A percentile compares a stretch with the other conserved stretches of the same genome.
phyloP scores from a whole-genome alignment of 441 rosid genomes.

The Viola pubescens region DNA sequence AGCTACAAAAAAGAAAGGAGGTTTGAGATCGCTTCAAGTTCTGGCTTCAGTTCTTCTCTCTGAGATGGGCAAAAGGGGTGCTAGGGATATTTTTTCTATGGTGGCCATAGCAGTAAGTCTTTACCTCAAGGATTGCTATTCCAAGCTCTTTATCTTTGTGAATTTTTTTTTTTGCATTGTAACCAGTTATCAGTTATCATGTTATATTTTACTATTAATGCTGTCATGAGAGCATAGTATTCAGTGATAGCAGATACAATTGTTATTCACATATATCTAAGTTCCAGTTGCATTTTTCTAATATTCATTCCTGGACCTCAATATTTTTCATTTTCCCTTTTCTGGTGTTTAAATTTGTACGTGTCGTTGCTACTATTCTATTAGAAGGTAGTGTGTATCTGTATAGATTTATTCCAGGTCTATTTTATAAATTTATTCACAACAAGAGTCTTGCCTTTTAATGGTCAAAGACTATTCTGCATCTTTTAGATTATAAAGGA shows the following conservation, averaged over 20 bases:
- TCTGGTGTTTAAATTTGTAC: not conserved
- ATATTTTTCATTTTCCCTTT: not conserved
- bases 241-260: no score
- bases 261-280: no score
- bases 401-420: not conserved
- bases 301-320: no score
- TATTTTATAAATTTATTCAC: not conserved
- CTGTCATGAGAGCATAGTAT: no score
- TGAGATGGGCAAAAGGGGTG: slow-evolving; percentile 85
- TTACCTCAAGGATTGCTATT: slow-evolving; percentile 6
- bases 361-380: not conserved
- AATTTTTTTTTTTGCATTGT: not conserved
- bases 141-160: not conserved
- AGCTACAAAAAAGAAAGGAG: slow-evolving; percentile 46
- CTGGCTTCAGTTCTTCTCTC: slow-evolving; percentile 76
- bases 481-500: no score
- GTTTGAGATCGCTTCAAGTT: slow-evolving; percentile 75
- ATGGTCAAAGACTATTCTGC: no score
- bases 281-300: no score
- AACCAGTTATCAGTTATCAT: no score
- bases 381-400: not conserved
- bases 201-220: no score
- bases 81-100: slow-evolving; percentile 75
- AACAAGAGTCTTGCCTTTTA: no score
- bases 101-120: slow-evolving; percentile 73